These are phyloP conservation scores for Pythium aphanidermatum DNA, from an alignment of 352 stramenopile species.

Conservation along the genomic window DNA sequence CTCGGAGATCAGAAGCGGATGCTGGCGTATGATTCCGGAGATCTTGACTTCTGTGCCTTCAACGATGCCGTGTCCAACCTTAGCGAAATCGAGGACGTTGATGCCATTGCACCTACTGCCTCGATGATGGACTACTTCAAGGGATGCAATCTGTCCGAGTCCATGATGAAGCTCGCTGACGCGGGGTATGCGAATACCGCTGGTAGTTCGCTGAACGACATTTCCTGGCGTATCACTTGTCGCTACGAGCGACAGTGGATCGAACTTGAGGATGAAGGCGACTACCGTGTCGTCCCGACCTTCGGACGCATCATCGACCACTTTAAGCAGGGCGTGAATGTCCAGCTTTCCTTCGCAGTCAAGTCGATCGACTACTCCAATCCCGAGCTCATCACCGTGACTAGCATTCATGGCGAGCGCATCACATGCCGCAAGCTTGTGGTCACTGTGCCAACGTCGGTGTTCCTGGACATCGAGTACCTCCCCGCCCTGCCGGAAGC, in stretches of 20 bases:
- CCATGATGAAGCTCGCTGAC: conserved; percentile 81
- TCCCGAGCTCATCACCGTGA: conserved; percentile 43
- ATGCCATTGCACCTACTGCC: conserved; percentile 44
- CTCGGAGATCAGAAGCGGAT: conserved; percentile 82
- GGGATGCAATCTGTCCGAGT: conserved; percentile 44
- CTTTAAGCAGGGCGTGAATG: conserved; percentile 43
- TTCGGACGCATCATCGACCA: conserved; percentile 63
- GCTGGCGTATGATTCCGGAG: conserved; percentile 60
- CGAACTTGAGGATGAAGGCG: conserved; percentile 73
- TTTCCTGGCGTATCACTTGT: conserved; percentile 74
- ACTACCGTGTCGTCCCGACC: conserved; percentile 66
- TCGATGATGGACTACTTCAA: conserved; percentile 82
- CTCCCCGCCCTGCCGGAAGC: conserved; percentile 39
- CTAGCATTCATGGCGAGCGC: conserved; percentile 42
- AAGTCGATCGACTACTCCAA: conserved; percentile 50
- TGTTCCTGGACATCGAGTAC: conserved; percentile 74
- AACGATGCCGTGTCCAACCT: conserved; percentile 55
- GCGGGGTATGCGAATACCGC: conserved; percentile 78
- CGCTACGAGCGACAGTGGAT: conserved; percentile 82
- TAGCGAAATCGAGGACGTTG: conserved; percentile 59
- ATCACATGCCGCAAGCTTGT: conserved; percentile 56
- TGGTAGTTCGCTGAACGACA: conserved; percentile 55
- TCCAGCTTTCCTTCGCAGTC: conserved; percentile 52
- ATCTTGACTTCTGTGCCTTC: conserved; percentile 70
- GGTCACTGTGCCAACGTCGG: conserved; percentile 69